phyloP scores from a whole-genome alignment of 371 early-diverging fungal species.

The Mycotypha africana region DNA sequence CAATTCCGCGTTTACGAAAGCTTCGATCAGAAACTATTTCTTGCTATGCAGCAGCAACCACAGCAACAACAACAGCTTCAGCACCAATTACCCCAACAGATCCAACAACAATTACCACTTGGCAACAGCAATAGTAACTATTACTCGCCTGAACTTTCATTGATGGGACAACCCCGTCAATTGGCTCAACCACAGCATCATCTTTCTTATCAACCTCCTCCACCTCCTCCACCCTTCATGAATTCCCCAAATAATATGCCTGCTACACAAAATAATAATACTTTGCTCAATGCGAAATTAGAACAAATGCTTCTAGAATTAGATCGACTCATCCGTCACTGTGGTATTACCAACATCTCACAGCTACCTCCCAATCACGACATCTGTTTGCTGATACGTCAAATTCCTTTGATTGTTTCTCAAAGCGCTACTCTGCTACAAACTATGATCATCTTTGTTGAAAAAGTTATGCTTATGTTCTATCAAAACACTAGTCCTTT shows the following conservation, averaged over 20 bases:
- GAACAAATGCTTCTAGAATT: conserved; percentile 65
- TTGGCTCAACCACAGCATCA: conserved; percentile 33
- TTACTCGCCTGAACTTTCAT: too few species aligned
- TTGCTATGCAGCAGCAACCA: conserved; percentile 16
- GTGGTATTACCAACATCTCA: conserved; percentile 46
- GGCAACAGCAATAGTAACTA: too few species aligned
- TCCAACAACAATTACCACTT: conserved; percentile 12
- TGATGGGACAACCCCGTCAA: too few species aligned
- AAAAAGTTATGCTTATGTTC: conserved; percentile 77
- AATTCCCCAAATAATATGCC: conserved; percentile 9
- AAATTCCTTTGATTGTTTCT: conserved; percentile 62
- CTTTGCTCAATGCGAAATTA: conserved; percentile 53
- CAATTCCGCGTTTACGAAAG: conserved; percentile 40
- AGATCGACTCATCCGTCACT: conserved; percentile 61
- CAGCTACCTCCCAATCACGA: conserved; percentile 77
- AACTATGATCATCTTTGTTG: conserved; percentile 68
- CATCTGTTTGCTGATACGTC: conserved; percentile 62
- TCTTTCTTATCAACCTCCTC: neutral
- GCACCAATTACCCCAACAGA: too few species aligned
- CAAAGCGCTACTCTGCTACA: conserved; percentile 67
- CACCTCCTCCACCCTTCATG: conserved; percentile 2
- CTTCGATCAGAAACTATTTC: conserved; percentile 14
- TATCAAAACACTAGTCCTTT: conserved; percentile 71
- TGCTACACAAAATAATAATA: conserved; percentile 10
- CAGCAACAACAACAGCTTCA: conserved; percentile 5